Evolutionary conservation across 768 basidiomycete genomes (phyloP).

Genomic region (Pholiota molesta): DNA sequence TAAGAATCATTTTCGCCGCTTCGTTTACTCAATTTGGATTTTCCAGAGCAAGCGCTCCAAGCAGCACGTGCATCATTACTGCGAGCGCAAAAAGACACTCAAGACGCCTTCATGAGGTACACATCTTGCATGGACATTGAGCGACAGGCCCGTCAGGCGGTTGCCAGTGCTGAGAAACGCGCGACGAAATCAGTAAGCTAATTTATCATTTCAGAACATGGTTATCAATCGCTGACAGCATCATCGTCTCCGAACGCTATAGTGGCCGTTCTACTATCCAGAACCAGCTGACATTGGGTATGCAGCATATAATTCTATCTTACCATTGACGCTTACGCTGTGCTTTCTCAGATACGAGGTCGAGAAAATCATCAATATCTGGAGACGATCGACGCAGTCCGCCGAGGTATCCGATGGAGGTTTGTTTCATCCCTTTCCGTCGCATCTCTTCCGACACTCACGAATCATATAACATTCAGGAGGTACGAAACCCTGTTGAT

Average conservation of each 20-base stretch:
- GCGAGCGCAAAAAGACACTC: slow-evolving; percentile 70
- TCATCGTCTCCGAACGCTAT: slow-evolving; percentile 16
- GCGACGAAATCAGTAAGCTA: slow-evolving; percentile 62
- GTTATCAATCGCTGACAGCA: slow-evolving; percentile 3
- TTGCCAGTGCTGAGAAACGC: slow-evolving; percentile 67
- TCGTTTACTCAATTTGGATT: slow-evolving; percentile 22
- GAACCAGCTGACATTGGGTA: slow-evolving; percentile 43
- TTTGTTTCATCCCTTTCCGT: slow-evolving; percentile 22
- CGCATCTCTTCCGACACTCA: slow-evolving; percentile 9
- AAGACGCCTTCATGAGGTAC: slow-evolving; percentile 72
- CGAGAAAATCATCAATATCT: slow-evolving; percentile 56
- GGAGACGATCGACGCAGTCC: slow-evolving; percentile 50
- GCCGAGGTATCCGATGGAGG: slow-evolving; percentile 47
- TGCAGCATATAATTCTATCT: slow-evolving; percentile 13
- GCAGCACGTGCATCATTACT: slow-evolving; percentile 60
- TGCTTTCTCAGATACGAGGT: slow-evolving; percentile 39
- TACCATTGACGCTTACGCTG: slow-evolving; percentile 22
- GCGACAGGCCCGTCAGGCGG: slow-evolving; percentile 65
- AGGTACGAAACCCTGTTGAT: slow-evolving; percentile 42
- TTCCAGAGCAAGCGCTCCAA: slow-evolving; percentile 61
- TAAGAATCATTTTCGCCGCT: slow-evolving; percentile 12
- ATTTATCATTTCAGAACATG: slow-evolving; percentile 8
- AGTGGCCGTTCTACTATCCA: slow-evolving; percentile 53
- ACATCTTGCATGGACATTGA: slow-evolving; percentile 71
- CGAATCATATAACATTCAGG: slow-evolving; percentile 26